Percentiles rank a stretch among this genome's conserved stretches.
These are phyloP conservation scores for Tylopilus balloui DNA, from an alignment of 768 basidiomycete genomes.

Conservation along the genomic window DNA sequence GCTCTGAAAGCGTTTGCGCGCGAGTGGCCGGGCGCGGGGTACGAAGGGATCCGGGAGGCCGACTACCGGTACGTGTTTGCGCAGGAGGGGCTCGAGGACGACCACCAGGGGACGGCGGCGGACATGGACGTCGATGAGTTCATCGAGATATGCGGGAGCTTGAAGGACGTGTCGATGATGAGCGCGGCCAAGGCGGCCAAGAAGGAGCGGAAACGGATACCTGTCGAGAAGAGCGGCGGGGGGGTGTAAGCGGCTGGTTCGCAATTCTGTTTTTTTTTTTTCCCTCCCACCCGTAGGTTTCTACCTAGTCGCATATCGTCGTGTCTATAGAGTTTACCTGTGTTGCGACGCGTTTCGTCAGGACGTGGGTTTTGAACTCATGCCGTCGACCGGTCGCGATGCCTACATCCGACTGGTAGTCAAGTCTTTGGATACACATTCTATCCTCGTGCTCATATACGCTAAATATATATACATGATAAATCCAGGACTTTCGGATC, in stretches of 20 bases:
- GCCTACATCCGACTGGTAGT: no score
- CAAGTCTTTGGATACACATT: no score
- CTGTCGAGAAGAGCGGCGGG: slow-evolving; percentile 36
- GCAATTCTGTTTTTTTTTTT: background rate
- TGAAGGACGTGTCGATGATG: slow-evolving; percentile 61
- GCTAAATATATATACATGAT: background rate
- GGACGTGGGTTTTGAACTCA: background rate
- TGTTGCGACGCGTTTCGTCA: background rate
- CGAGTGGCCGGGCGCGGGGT: slow-evolving; percentile 38
- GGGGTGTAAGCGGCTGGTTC: slow-evolving; percentile 20
- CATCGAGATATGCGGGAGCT: slow-evolving; percentile 75
- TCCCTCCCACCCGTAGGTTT: background rate
- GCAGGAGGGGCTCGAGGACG: slow-evolving; percentile 63
- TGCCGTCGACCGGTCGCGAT: no score
- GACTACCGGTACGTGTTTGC: slow-evolving; percentile 73
- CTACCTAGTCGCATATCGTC: background rate
- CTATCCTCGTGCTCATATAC: background rate
- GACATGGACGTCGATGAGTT: slow-evolving; percentile 81
- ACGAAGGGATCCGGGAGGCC: slow-evolving; percentile 54
- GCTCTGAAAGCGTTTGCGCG: slow-evolving; percentile 42
- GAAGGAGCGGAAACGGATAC: slow-evolving; percentile 44
- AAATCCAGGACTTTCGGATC: background rate
- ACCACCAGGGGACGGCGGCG: no score
- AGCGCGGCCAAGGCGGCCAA: slow-evolving; percentile 32
- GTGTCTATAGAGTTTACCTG: background rate